Evolutionary conservation across 2,329 filamentous ascomycete genomes (phyloP), one percentile per base, ranked within the genome.

Genomic region (Zymoseptoria ardabiliae): DNA sequence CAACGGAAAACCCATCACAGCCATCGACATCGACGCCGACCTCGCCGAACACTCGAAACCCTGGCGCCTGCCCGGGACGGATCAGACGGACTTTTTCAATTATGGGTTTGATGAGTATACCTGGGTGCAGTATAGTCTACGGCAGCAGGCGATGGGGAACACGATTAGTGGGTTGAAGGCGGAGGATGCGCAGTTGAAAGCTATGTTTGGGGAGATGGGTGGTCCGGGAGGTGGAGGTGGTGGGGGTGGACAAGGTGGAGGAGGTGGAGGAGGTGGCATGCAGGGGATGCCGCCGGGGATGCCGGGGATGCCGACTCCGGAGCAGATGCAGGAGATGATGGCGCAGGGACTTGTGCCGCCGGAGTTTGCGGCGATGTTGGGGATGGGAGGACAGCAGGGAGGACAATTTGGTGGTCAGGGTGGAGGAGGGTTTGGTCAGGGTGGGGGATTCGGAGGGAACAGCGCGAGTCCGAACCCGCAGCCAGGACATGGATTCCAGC

Each of bases 81-180:
- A 99, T 70, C 85, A 96, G 57, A 94, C 89, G 61, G 94, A 99
- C 73, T 97, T 96, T 77, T 97, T 97, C 83, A 97, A 97, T 79
- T 97, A 97, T 75, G 93, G 93, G 60, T 97, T 97, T 71, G 93
- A 97, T 76, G 93, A 97, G 75, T 97, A 97, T 75, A 96, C 92
- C 0, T 99, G 94, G 94, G 89, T 92, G 5, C 84, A 92, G 57
- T 99, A 99, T 73, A 91, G 92, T 30, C 81, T 91, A 61, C 95
- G 96, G 71, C 94, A 97, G 73, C 86, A 94, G 65, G 81, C 80
- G 22, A 81, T 97, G 69, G 84, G 89, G 19, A 85, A 85, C 65
- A 90, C 93, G 67, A 90, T 91, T 66, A 84, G 84, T 59, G 85
- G 88, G 53, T 92, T 95, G 76, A 96, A 93, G 78, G 89, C 79